A percentile compares a stretch with the other conserved stretches of the same genome.
Conservation (phyloP, 192 early-diverging fungal species). For the Coemansia nantahalensis region DNA sequence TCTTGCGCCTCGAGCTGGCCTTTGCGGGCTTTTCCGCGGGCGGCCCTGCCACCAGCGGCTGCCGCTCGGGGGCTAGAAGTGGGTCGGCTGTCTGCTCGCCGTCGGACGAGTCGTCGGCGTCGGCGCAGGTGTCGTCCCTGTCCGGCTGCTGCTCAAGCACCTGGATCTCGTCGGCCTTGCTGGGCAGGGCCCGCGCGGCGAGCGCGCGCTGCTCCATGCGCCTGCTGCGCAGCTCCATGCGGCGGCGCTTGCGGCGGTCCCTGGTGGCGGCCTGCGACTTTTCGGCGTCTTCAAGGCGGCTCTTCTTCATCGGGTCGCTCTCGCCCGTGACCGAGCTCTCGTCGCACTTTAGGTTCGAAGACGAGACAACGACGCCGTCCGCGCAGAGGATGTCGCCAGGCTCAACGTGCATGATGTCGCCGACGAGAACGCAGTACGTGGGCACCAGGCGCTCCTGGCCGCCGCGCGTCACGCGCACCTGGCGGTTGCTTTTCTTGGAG, state of each 20-base stretch:
- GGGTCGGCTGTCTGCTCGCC: too few relatives aligned
- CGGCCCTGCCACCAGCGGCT: background rate
- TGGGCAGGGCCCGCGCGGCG: slow-evolving; percentile 9
- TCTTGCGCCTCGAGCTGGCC: slow-evolving; percentile 33
- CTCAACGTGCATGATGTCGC: slow-evolving; percentile 84
- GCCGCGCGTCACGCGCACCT: slow-evolving; percentile 72
- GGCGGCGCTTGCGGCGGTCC: slow-evolving; percentile 37
- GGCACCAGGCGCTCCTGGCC: slow-evolving; percentile 68
- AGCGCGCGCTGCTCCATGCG: slow-evolving; percentile 42
- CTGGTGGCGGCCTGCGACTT: slow-evolving; percentile 27
- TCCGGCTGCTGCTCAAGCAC: slow-evolving; percentile 13
- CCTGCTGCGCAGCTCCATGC: slow-evolving; percentile 48
- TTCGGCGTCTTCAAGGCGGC: slow-evolving; percentile 53
- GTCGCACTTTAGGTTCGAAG: slow-evolving; percentile 82
- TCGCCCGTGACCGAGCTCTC: slow-evolving; percentile 96
- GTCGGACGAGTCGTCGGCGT: slow-evolving; percentile 51
- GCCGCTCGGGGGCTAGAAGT: too few relatives aligned
- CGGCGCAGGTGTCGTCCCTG: slow-evolving; percentile 27
- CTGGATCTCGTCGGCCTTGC: slow-evolving; percentile 30
- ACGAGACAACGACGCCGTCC: slow-evolving; percentile 82
- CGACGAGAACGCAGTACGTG: slow-evolving; percentile 79
- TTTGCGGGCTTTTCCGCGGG: slow-evolving; percentile 14
- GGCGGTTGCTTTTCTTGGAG: slow-evolving; percentile 81
- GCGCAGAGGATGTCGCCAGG: slow-evolving; percentile 92
- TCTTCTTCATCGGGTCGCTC: slow-evolving; percentile 86